Conservation (phyloP, 73 alveolate genomes). For the Blepharisma stoltei region DNA sequence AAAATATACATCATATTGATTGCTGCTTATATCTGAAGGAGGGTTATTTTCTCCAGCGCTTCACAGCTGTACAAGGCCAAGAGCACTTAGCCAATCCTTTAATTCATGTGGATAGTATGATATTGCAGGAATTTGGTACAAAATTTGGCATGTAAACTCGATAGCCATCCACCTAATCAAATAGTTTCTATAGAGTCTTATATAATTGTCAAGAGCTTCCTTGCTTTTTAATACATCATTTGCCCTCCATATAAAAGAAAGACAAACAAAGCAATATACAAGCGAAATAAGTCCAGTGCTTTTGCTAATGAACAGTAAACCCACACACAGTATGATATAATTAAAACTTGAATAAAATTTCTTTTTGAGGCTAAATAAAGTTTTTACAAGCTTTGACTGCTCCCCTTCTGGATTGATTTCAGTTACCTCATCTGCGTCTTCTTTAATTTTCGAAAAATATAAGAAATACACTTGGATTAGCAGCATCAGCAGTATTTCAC, state of each 20-base stretch:
- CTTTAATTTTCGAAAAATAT: too few relatives aligned
- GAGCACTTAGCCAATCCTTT: conserved; percentile 6
- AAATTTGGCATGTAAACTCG: background rate
- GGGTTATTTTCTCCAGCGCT: background rate
- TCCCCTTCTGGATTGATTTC: too few relatives aligned
- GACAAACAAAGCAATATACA: conserved; percentile 16
- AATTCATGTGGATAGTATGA: background rate
- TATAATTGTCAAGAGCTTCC: background rate
- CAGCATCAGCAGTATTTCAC: background rate
- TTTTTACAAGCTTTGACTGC: too few relatives aligned
- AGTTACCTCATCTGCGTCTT: too few relatives aligned
- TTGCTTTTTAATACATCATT: background rate
- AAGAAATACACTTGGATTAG: too few relatives aligned
- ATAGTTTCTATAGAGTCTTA: background rate
- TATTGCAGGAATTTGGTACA: background rate
- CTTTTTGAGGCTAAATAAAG: background rate
- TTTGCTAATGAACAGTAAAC: background rate
- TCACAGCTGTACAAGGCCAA: conserved; percentile 22
- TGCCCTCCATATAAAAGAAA: conserved; percentile 8
- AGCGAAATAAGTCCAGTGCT: conserved; percentile 17
- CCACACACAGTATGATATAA: background rate
- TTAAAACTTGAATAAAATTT: background rate
- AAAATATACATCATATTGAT: background rate
- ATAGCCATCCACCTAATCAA: background rate
- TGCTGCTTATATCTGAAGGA: background rate